Base-by-base conservation (phyloP, 805 yeast species). In the Lipomyces kockii region DNA sequence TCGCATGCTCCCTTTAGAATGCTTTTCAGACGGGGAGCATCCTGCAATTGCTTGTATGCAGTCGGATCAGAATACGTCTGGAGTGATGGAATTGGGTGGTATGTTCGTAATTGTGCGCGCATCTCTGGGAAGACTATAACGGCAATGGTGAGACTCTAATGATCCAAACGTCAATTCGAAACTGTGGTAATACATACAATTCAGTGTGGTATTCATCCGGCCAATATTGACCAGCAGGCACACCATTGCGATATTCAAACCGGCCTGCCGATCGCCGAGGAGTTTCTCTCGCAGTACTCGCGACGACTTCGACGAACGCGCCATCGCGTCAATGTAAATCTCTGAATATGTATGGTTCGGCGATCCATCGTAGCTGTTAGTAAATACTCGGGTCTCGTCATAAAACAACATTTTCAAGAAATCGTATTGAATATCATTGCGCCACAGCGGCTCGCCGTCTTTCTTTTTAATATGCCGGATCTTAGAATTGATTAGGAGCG, bases 381-480 rank as follows among this genome's bases (percentile, higher is more conserved):
- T 86, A 78, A 94, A 94, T 1, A 90, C 91, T 49, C 83, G 79
- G 55, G 83, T 79, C 35, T 83, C 81, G 75, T 92, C 89, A 73
- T 84, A 82, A 74, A 94, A 89, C 9, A 94, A 78, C 34, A 81
- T 80, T 59, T 83, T 80, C 63, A 94, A 79, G 72, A 93, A 91
- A 71, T 89, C 92, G 77, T 87, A 90, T 77, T 92, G 97, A 65
- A 94, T 89, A 74, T 94, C 98, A 64, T 80, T 84, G 60, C 98
- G 83, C 89, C 95, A 90, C 66, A 93, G 87, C 25, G 97, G 97
- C 74, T 90, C 96, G 5, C 98, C 97, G 75, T 94, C 98, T 22
- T 87, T 83, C 76, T 93, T 94, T 78, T 94, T 94, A 73, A 94
- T 74, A 64, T 80, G 83, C 43, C 77, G 71, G 51, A 80, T 75